Conservation (phyloP, 148 eudicot genomes). For the Persicaria maculosa region DNA sequence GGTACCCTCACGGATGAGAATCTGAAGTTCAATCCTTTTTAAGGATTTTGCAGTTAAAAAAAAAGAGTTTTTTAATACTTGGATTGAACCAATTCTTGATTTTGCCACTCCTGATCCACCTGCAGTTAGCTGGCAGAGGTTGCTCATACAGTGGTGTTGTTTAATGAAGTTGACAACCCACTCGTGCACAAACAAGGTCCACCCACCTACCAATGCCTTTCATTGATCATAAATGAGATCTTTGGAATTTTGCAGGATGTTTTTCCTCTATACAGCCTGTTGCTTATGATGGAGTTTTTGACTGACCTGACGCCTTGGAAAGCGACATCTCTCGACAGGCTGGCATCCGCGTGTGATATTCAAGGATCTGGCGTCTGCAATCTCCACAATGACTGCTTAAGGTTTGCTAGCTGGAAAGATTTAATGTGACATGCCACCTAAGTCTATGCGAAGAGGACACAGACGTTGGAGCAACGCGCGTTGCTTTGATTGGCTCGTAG, state of each 20-base stretch:
- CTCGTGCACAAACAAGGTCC: constrained; percentile 1
- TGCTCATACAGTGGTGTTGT: neutral
- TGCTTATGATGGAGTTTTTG: neutral
- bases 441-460: neutral
- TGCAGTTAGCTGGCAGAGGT: neutral
- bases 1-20: too few relatives aligned
- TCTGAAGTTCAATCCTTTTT: too few relatives aligned
- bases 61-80: too few relatives aligned
- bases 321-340: neutral
- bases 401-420: neutral
- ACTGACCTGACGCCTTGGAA: neutral
- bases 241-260: neutral
- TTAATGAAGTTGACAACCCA: neutral
- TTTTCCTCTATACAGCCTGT: neutral
- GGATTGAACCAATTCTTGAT: neutral
- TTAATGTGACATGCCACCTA: neutral
- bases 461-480: neutral
- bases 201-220: constrained; percentile 1
- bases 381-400: neutral
- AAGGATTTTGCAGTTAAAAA: too few relatives aligned
- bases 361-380: neutral
- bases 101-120: neutral
- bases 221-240: neutral
- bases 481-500: too few relatives aligned
- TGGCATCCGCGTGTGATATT: constrained; percentile 5